A percentile compares a stretch with the other conserved stretches of the same genome.
These are phyloP conservation scores for Aspergillus jensenii DNA, from an alignment of 2,329 filamentous ascomycete genomes.

Conservation along the genomic window DNA sequence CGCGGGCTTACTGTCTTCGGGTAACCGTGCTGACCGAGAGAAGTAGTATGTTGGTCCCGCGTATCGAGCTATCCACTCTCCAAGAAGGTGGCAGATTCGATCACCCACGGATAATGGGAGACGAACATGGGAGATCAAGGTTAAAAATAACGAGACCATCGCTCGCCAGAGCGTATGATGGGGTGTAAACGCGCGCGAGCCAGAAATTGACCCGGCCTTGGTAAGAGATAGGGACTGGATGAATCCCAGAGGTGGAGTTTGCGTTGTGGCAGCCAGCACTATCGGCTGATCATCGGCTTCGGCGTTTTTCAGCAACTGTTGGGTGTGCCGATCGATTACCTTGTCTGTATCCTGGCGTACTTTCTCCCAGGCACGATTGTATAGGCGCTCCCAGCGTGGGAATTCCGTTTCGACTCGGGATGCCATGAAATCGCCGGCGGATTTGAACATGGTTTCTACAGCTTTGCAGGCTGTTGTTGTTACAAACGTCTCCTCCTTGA, in stretches of 20 bases:
- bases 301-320: constrained; percentile 5
- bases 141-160: constrained; percentile 38
- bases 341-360: constrained; percentile 39
- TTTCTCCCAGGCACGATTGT: constrained; percentile 38
- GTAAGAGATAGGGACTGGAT: constrained; percentile 21
- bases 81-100: constrained; percentile 41
- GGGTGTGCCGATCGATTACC: constrained; percentile 32
- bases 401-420: constrained; percentile 73
- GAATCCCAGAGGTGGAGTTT: constrained; percentile 18
- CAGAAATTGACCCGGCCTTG: constrained; percentile 17
- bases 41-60: constrained; percentile 37
- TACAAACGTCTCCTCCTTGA: constrained; percentile 50
- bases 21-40: not conserved
- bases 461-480: constrained; percentile 68
- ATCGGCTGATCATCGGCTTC: not conserved
- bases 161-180: constrained; percentile 42
- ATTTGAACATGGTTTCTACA: constrained; percentile 65
- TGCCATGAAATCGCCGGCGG: constrained; percentile 78
- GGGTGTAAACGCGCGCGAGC: constrained; percentile 36
- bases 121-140: constrained; percentile 39
- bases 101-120: constrained; percentile 42
- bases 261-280: constrained; percentile 2
- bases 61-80: constrained; percentile 35
- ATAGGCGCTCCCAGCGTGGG: constrained; percentile 43
- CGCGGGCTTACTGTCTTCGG: not conserved